Percentiles rank a stretch among this genome's conserved stretches.
phyloP scores from a whole-genome alignment of 2,329 filamentous ascomycete species.

The Hypomyces rosellus region DNA sequence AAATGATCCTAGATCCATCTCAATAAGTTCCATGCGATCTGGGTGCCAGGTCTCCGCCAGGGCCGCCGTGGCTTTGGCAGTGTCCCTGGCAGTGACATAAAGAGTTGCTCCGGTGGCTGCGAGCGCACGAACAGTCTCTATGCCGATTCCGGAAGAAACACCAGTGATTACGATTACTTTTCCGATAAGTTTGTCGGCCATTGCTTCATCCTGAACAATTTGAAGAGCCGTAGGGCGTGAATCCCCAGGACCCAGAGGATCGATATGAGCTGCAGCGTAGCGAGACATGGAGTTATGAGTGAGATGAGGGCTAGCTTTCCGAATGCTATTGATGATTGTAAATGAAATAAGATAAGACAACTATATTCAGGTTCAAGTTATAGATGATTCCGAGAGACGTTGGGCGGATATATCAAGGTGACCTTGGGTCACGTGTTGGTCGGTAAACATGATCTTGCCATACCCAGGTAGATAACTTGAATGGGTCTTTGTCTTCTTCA shows the following conservation, averaged over 20 bases:
- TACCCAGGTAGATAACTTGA: too few relatives aligned
- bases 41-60: slow-evolving; percentile 15
- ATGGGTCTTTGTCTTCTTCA: too few relatives aligned
- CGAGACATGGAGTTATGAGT: slow-evolving; percentile 4
- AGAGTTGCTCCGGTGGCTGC: slow-evolving; percentile 30
- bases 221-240: slow-evolving; percentile 27
- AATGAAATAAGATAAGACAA: too few relatives aligned
- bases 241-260: slow-evolving; percentile 23
- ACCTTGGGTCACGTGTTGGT: too few relatives aligned
- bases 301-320: too few relatives aligned
- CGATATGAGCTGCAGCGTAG: slow-evolving; percentile 16
- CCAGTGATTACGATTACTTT: slow-evolving; percentile 35
- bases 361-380: too few relatives aligned
- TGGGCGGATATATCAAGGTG: too few relatives aligned
- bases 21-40: slow-evolving; percentile 5
- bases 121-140: slow-evolving; percentile 33
- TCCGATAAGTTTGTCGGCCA: slow-evolving; percentile 20
- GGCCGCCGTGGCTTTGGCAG: slow-evolving; percentile 26
- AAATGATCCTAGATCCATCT: slow-evolving; percentile 15
- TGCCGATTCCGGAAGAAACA: slow-evolving; percentile 30
- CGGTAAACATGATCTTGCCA: too few relatives aligned
- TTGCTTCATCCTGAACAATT: slow-evolving; percentile 26
- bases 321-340: too few relatives aligned
- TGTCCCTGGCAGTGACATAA: slow-evolving; percentile 29
- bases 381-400: too few relatives aligned